phyloP scores from a whole-genome alignment of 176 grass and related monocot genomes.

The Musa itinerans region DNA sequence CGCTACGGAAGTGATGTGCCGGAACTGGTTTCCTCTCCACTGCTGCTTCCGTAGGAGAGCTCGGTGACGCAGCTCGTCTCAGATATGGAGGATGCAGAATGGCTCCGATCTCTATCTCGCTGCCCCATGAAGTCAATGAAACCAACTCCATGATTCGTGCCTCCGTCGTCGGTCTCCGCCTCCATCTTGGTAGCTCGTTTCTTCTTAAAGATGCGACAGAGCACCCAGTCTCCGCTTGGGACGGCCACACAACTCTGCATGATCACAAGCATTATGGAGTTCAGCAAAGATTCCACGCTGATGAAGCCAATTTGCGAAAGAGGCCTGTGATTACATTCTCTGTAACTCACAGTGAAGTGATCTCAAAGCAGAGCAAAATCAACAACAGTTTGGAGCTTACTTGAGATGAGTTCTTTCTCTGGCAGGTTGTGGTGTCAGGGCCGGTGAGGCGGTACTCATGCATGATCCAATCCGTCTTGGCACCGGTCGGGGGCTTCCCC shows the following conservation, averaged over 20 bases:
- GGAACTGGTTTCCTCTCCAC: conserved; percentile 9
- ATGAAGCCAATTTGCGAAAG: no score
- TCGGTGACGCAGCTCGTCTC: conserved; percentile 21
- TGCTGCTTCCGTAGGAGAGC: not conserved
- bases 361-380: no score
- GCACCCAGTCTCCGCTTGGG: conserved; percentile 10
- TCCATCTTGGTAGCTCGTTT: conserved; percentile 18
- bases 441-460: conserved; percentile 19
- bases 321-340: no score
- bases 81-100: not conserved
- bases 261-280: not conserved
- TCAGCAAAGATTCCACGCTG: not conserved
- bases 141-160: not conserved
- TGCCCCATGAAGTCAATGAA: conserved; percentile 10
- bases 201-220: conserved; percentile 29
- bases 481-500: conserved; percentile 11
- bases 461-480: conserved; percentile 22
- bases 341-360: no score
- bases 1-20: not conserved
- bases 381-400: not conserved
- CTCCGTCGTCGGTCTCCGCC: not conserved
- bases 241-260: conserved; percentile 10
- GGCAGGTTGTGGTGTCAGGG: not conserved
- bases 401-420: conserved; percentile 19
- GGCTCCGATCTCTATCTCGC: not conserved